A percentile compares a stretch with the other conserved stretches of the same genome.
Conservation (phyloP, 129 eudicot genomes). For the Escallonia herrerae region DNA sequence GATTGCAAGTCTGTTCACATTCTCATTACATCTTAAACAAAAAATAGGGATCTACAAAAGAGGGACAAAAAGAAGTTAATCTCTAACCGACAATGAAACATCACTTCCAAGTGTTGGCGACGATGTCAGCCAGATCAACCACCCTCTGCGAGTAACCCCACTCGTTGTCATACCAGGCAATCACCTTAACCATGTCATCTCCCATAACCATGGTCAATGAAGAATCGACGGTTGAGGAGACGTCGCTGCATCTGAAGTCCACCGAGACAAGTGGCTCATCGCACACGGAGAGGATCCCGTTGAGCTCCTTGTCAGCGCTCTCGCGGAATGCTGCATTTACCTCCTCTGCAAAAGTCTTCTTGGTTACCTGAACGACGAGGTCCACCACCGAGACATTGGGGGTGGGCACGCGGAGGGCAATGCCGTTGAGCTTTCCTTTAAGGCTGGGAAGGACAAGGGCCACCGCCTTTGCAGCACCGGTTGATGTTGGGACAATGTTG, state of each 20-base stretch:
- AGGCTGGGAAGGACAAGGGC: slow-evolving; percentile 87
- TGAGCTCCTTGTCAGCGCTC: slow-evolving; percentile 68
- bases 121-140: slow-evolving; percentile 92
- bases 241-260: slow-evolving; percentile 88
- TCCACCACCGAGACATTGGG: slow-evolving; percentile 98
- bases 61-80: not conserved
- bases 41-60: slow-evolving; percentile 26
- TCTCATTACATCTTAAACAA: slow-evolving; percentile 13
- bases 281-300: slow-evolving; percentile 72
- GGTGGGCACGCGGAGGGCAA: slow-evolving; percentile 93
- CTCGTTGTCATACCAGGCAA: slow-evolving; percentile 98
- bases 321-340: slow-evolving; percentile 89
- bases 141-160: slow-evolving; percentile 99
- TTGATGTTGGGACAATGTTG: slow-evolving; percentile 94
- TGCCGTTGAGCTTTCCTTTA: slow-evolving; percentile 91
- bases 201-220: slow-evolving; percentile 99
- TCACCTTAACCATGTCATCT: slow-evolving; percentile 98
- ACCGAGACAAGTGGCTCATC: slow-evolving; percentile 91
- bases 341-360: slow-evolving; percentile 94
- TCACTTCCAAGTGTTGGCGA: slow-evolving; percentile 82
- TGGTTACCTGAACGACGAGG: slow-evolving; percentile 80
- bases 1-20: slow-evolving; percentile 7
- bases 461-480: slow-evolving; percentile 99
- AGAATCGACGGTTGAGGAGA: slow-evolving; percentile 84
- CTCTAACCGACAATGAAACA: not conserved